These are phyloP conservation scores for Phialophora macrospora DNA, from an alignment of 2,329 filamentous ascomycete species.

Conservation along the genomic window DNA sequence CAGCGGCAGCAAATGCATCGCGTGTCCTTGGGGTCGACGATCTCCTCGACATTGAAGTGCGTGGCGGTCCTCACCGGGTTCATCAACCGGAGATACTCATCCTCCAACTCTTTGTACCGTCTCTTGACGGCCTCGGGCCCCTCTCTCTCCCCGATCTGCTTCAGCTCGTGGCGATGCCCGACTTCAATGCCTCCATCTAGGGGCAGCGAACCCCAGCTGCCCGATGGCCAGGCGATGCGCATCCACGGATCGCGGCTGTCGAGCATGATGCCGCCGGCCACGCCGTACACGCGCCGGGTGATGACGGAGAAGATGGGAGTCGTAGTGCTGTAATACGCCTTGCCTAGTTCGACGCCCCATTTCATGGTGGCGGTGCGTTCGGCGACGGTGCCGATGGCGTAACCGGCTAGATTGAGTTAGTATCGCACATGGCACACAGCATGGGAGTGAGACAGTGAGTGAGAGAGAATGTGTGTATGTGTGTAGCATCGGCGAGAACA, in stretches of 20 bases:
- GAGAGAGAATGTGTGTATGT: neutral
- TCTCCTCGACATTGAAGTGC: conserved; percentile 67
- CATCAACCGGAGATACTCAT: conserved; percentile 66
- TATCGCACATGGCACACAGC: neutral
- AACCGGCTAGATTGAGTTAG: conserved; percentile 51
- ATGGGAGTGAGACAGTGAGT: neutral
- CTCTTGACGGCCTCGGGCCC: conserved; percentile 60
- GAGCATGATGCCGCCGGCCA: conserved; percentile 68
- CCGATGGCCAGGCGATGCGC: conserved; percentile 67
- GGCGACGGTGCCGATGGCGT: conserved; percentile 67
- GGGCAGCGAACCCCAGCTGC: conserved; percentile 66
- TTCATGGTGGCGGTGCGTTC: conserved; percentile 68
- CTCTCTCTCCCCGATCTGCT: conserved; percentile 53
- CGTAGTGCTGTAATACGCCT: conserved; percentile 66
- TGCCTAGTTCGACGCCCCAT: conserved; percentile 65
- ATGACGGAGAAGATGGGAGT: conserved; percentile 68
- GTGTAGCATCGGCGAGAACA: neutral
- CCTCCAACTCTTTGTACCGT: conserved; percentile 62
- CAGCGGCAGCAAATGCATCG: conserved; percentile 61
- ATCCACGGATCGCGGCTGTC: conserved; percentile 65
- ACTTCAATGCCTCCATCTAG: conserved; percentile 69
- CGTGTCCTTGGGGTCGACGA: conserved; percentile 66
- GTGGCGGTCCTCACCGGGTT: conserved; percentile 69
- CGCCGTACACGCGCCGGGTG: conserved; percentile 64
- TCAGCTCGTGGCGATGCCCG: conserved; percentile 64